phyloP scores from a whole-genome alignment of 2,329 filamentous ascomycete genomes.

The Trichoderma semiorbis region DNA sequence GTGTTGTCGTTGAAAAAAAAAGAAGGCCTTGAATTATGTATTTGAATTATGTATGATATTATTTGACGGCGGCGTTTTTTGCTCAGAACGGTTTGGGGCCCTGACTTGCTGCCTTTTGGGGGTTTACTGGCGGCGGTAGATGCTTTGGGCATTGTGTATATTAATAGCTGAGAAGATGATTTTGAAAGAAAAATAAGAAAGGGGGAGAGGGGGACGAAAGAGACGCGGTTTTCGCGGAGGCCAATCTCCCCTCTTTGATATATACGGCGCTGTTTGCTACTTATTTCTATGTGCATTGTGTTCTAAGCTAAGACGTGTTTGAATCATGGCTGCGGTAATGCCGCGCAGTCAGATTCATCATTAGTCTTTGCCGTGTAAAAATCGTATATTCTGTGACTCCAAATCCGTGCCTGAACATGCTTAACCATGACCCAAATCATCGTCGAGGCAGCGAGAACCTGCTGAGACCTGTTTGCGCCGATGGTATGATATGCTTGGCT shows the following conservation, averaged over 20 bases:
- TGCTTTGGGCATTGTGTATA: constrained; percentile 29
- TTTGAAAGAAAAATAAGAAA: constrained; percentile 12
- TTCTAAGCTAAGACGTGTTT: background rate
- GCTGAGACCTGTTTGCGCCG: background rate
- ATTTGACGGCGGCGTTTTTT: constrained; percentile 28
- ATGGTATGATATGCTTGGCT: background rate
- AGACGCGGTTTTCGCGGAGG: constrained; percentile 27
- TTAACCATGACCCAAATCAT: background rate
- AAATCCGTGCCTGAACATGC: background rate
- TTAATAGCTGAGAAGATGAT: constrained; percentile 22
- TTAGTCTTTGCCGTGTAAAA: background rate
- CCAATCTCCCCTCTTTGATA: constrained; percentile 35
- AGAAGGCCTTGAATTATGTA: constrained; percentile 31
- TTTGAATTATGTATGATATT: constrained; percentile 29
- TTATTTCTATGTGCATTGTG: background rate
- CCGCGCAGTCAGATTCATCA: background rate
- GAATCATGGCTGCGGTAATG: background rate
- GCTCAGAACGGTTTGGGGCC: constrained; percentile 23
- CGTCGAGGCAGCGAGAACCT: background rate
- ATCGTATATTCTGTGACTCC: background rate
- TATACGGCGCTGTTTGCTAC: background rate
- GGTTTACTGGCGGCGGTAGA: background rate
- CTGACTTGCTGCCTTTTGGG: background rate
- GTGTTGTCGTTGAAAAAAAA: constrained; percentile 31
- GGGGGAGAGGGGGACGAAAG: constrained; percentile 22